These are phyloP conservation scores for Clavariopsis aquatica DNA, from an alignment of 495 filamentous ascomycete species.

Conservation along the genomic window DNA sequence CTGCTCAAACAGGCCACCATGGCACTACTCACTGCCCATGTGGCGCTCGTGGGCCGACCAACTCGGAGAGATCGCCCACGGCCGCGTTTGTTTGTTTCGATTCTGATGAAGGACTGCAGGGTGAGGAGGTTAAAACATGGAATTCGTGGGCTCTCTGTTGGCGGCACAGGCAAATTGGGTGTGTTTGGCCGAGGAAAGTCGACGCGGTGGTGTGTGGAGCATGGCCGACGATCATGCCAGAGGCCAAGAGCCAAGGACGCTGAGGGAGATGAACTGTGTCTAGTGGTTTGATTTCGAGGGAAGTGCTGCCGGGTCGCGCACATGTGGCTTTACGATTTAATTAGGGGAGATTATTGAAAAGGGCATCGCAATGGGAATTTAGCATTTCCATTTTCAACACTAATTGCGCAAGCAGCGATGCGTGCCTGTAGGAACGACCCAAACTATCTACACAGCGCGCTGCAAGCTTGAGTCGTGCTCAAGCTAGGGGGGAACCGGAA, in stretches of 20 bases:
- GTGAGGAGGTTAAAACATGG: neutral
- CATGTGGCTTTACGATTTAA: neutral
- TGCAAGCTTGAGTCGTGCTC: neutral
- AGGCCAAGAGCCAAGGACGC: neutral
- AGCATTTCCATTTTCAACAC: no score
- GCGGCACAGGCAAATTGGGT: neutral
- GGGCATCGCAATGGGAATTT: neutral
- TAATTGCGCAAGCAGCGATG: no score
- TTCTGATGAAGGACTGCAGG: neutral
- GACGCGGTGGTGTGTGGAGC: neutral
- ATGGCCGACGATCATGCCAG: conserved; percentile 11
- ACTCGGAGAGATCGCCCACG: neutral
- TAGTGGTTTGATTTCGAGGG: neutral
- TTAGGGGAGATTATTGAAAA: neutral
- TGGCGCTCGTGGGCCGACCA: neutral
- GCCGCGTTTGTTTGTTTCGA: neutral
- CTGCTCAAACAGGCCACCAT: neutral
- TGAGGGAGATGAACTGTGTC: neutral
- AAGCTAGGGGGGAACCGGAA: conserved; percentile 2
- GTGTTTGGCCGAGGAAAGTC: neutral
- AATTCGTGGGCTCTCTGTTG: neutral
- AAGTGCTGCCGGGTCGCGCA: neutral
- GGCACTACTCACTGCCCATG: neutral
- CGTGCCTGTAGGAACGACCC: no score
- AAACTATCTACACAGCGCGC: no score